These are phyloP conservation scores for Bipolaris gigantea DNA, from an alignment of 2,329 filamentous ascomycete species.

Conservation along the genomic window DNA sequence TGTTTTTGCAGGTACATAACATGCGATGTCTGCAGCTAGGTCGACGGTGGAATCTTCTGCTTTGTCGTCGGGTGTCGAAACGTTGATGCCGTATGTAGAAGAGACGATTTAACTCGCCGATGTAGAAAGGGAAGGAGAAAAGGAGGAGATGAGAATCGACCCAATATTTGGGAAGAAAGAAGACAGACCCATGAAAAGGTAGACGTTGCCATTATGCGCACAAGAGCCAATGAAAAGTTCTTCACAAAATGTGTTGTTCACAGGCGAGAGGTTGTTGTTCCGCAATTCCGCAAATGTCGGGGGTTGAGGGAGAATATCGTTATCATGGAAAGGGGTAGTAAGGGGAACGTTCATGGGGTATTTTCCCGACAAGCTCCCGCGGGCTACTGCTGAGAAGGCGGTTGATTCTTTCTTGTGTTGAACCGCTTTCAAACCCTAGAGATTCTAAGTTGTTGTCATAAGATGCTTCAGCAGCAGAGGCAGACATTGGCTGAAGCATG, in stretches of 20 bases:
- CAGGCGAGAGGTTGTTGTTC: background rate
- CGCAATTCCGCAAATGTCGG: conserved; percentile 14
- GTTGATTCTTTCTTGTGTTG: conserved; percentile 44
- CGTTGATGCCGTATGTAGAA: conserved; percentile 43
- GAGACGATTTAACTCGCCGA: conserved; percentile 27
- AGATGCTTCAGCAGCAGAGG: conserved; percentile 42
- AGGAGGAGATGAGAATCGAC: conserved; percentile 29
- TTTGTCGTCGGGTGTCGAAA: conserved; percentile 39
- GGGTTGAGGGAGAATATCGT: conserved; percentile 41
- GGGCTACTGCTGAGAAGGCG: conserved; percentile 43
- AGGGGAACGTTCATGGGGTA: conserved; percentile 42
- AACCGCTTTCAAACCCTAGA: conserved; percentile 42
- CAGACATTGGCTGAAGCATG: conserved; percentile 44
- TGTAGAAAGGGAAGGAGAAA: conserved; percentile 28
- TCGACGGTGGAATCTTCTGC: conserved; percentile 45
- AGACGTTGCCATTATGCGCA: conserved; percentile 45
- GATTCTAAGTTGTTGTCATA: conserved; percentile 46
- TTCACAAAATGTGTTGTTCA: conserved; percentile 45
- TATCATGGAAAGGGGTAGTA: conserved; percentile 46
- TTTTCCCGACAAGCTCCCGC: conserved; percentile 44
- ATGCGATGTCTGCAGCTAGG: conserved; percentile 50
- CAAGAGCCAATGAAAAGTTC: conserved; percentile 51
- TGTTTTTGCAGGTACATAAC: conserved; percentile 45
- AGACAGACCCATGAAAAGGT: conserved; percentile 23
- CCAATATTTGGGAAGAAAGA: conserved; percentile 25